phyloP scores from a whole-genome alignment of 805 yeast genomes.

The Wickerhamiella domercqiae region DNA sequence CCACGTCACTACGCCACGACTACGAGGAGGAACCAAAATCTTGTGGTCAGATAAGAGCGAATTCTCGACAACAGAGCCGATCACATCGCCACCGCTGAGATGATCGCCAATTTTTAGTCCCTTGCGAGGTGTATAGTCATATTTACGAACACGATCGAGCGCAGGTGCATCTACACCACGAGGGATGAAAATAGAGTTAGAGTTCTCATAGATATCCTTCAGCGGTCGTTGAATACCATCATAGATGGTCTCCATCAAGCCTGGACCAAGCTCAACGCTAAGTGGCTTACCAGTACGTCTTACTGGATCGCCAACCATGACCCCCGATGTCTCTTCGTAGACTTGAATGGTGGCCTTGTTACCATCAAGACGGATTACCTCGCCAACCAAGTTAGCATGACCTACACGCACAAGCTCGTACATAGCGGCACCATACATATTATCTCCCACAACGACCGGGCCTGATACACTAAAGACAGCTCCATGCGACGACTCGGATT shows the following conservation, averaged over 20 bases:
- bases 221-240: conserved; percentile 99
- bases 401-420: conserved; percentile 97
- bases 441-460: conserved; percentile 94
- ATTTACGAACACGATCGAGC: conserved; percentile 63
- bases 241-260: conserved; percentile 96
- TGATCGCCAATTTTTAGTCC: conserved; percentile 83
- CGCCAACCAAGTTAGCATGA: conserved; percentile 93
- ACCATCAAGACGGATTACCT: conserved; percentile 89
- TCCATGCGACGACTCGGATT: conserved; percentile 58
- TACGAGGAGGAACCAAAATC: conserved; percentile 92
- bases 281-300: conserved; percentile 97
- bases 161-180: conserved; percentile 98
- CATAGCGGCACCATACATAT: conserved; percentile 99
- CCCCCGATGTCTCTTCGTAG: conserved; percentile 98
- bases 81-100: conserved; percentile 94
- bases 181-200: conserved; percentile 92
- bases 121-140: conserved; percentile 69
- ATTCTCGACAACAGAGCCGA: conserved; percentile 87
- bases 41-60: conserved; percentile 85
- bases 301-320: conserved; percentile 98
- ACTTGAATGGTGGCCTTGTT: conserved; percentile 98
- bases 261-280: conserved; percentile 98
- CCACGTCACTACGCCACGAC: conserved; percentile 89
- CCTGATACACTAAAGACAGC: conserved; percentile 88
- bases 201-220: conserved; percentile 72